These are phyloP conservation scores for Sarcodon aspratus DNA, from an alignment of 768 basidiomycete genomes.

Conservation along the genomic window DNA sequence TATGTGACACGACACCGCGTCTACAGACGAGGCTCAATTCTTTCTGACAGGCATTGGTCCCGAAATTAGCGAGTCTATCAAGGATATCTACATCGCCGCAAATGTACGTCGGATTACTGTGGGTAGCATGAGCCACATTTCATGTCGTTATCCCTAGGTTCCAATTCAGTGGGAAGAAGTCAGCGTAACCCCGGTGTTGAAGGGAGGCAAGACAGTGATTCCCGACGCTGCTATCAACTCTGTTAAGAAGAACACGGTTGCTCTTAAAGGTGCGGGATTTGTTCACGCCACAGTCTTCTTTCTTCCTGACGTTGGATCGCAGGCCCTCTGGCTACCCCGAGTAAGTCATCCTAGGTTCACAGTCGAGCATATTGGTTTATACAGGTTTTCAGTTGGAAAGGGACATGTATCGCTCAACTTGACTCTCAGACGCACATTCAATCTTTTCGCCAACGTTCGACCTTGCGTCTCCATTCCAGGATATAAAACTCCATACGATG, in stretches of 20 bases:
- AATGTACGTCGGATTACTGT: constrained; percentile 33
- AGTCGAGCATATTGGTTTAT: constrained; percentile 6
- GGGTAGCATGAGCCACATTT: constrained; percentile 1
- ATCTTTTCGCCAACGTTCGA: constrained; percentile 96
- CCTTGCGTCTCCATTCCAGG: constrained; percentile 94
- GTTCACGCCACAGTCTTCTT: not conserved
- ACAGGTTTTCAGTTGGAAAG: constrained; percentile 67
- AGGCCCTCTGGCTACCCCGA: constrained; percentile 96
- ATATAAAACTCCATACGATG: constrained; percentile 96
- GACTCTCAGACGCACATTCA: constrained; percentile 94
- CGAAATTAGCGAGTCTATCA: constrained; percentile 94
- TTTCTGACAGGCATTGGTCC: constrained; percentile 82
- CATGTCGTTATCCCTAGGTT: constrained; percentile 38
- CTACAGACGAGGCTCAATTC: constrained; percentile 4
- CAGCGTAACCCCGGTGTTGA: constrained; percentile 86
- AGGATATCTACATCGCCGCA: constrained; percentile 85
- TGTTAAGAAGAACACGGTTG: constrained; percentile 95
- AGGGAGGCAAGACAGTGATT: constrained; percentile 94
- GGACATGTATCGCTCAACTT: constrained; percentile 97
- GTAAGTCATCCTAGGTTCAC: constrained; percentile 34
- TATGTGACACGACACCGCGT: constrained; percentile 6
- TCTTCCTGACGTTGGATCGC: not conserved
- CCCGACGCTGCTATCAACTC: constrained; percentile 85
- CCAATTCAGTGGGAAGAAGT: constrained; percentile 99
- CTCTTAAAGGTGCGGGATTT: constrained; percentile 70